Conservation (phyloP, 192 early-diverging fungal species). For the Pilobolus umbonatus region DNA sequence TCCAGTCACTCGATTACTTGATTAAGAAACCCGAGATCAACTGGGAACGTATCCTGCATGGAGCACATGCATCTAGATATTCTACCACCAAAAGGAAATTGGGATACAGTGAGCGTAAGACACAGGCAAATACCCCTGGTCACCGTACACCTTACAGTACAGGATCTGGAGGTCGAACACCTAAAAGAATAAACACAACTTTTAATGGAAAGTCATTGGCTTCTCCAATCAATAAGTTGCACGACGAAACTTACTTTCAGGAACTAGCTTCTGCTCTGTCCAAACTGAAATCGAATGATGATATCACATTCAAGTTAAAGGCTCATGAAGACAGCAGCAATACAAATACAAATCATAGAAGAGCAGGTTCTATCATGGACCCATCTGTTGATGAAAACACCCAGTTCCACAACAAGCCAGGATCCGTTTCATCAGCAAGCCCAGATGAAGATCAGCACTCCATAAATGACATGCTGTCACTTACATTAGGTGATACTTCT, state of each 20-base stretch:
- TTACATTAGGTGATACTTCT: slow-evolving; percentile 62
- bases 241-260: slow-evolving; percentile 16
- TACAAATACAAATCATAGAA: slow-evolving; percentile 1
- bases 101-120: slow-evolving; percentile 39
- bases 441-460: too few species aligned
- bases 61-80: slow-evolving; percentile 35
- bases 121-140: slow-evolving; percentile 47
- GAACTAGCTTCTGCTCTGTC: slow-evolving; percentile 22
- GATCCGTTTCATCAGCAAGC: neutral
- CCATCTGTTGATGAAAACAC: neutral
- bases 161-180: slow-evolving; percentile 18
- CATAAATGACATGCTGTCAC: slow-evolving; percentile 48
- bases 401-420: slow-evolving; percentile 14
- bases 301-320: slow-evolving; percentile 39
- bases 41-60: slow-evolving; percentile 48
- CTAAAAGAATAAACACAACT: slow-evolving; percentile 18
- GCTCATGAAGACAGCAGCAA: slow-evolving; percentile 37
- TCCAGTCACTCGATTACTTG: slow-evolving; percentile 81
- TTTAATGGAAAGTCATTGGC: slow-evolving; percentile 2
- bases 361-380: neutral
- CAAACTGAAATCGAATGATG: slow-evolving; percentile 14
- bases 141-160: too few species aligned
- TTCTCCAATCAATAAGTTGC: neutral
- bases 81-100: slow-evolving; percentile 34
- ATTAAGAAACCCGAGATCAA: slow-evolving; percentile 53